A percentile compares a stretch with the other conserved stretches of the same genome.
phyloP scores from a whole-genome alignment of 2,329 filamentous ascomycete genomes.

The Xylariales sp. region DNA sequence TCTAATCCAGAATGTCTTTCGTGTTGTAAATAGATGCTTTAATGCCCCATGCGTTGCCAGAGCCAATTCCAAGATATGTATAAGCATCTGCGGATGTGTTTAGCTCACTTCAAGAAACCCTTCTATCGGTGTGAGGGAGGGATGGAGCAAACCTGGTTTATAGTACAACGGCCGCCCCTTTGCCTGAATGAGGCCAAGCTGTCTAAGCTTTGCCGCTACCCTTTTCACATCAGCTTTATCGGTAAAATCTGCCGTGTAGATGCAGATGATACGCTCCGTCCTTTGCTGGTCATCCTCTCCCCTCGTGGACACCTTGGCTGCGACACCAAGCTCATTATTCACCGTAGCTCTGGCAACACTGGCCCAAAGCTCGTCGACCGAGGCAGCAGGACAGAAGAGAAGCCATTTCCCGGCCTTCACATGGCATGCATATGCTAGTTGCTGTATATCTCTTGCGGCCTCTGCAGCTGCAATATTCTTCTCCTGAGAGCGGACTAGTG shows the following conservation, averaged over 20 bases:
- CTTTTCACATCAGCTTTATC: conserved; percentile 65
- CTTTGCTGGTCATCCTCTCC: conserved; percentile 35
- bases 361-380: conserved; percentile 62
- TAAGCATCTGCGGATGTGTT: conserved; percentile 63
- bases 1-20: conserved; percentile 35
- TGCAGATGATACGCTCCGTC: conserved; percentile 59
- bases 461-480: conserved; percentile 46
- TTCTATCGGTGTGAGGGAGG: conserved; percentile 17
- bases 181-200: conserved; percentile 54
- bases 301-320: conserved; percentile 67
- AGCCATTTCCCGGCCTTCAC: conserved; percentile 76
- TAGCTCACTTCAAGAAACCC: too few species aligned
- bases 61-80: conserved; percentile 60
- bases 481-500: conserved; percentile 34
- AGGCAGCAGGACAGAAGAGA: conserved; percentile 54
- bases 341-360: conserved; percentile 63
- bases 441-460: conserved; percentile 51
- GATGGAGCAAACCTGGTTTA: conserved; percentile 67
- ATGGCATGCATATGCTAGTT: conserved; percentile 53
- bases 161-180: conserved; percentile 62
- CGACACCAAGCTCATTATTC: conserved; percentile 64
- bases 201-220: conserved; percentile 58
- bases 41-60: conserved; percentile 58
- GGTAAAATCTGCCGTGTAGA: conserved; percentile 74
- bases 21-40: conserved; percentile 55